These are phyloP conservation scores for Colletotrichum somersetense DNA, from an alignment of 2,329 filamentous ascomycete genomes.

Conservation along the genomic window DNA sequence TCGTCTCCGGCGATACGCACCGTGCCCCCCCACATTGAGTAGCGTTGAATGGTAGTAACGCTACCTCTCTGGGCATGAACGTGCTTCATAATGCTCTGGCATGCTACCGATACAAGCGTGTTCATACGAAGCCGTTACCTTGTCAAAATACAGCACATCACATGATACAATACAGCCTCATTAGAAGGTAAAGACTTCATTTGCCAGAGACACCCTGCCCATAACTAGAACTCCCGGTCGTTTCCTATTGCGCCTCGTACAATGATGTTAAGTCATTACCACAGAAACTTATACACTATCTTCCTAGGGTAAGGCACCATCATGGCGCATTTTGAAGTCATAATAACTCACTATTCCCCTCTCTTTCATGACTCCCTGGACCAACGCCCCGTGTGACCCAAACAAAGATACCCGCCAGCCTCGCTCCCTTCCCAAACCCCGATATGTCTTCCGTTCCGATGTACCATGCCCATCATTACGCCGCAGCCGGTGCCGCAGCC, in stretches of 20 bases:
- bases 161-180: neutral
- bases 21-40: no score
- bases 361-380: neutral
- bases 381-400: neutral
- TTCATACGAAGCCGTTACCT: neutral
- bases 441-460: neutral
- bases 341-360: no score
- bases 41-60: no score
- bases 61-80: neutral
- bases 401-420: neutral
- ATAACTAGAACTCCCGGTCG: neutral
- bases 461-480: neutral
- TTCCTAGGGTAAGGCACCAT: neutral
- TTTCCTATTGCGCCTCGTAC: neutral
- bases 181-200: neutral
- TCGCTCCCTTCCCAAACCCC: neutral
- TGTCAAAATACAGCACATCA: neutral
- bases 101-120: neutral
- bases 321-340: neutral
- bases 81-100: neutral
- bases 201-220: neutral
- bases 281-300: neutral
- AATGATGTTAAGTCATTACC: neutral
- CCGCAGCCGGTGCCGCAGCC: slow-evolving; percentile 8
- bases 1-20: neutral